Percentiles rank a stretch among this genome's conserved stretches.
Evolutionary conservation across 2,329 filamentous ascomycete genomes (phyloP).

Genomic region (Sarocladium kiliense): DNA sequence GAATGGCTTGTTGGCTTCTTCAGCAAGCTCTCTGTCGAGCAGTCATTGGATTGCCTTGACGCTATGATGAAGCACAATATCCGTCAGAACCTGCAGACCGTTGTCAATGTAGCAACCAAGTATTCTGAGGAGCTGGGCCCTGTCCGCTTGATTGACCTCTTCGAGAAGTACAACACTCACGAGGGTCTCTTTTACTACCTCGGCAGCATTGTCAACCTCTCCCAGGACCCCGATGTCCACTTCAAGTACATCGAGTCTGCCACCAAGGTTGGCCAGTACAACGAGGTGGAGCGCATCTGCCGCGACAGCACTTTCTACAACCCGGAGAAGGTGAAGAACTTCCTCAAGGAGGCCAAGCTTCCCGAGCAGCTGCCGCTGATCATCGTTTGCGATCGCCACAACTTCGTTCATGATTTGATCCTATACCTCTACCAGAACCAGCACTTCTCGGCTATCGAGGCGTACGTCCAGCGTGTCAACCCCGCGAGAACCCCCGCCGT

Average conservation of each 20-base stretch:
- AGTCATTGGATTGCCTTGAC: conserved; percentile 88
- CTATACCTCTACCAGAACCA: conserved; percentile 98
- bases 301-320: conserved; percentile 89
- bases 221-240: conserved; percentile 89
- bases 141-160: conserved; percentile 82
- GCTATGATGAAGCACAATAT: conserved; percentile 97
- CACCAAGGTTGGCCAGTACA: conserved; percentile 86
- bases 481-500: conserved; percentile 86
- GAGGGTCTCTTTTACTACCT: conserved; percentile 98
- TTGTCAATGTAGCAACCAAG: conserved; percentile 94
- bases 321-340: conserved; percentile 96
- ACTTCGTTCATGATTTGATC: conserved; percentile 95
- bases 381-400: conserved; percentile 98
- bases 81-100: conserved; percentile 90
- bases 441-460: conserved; percentile 97
- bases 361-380: conserved; percentile 93
- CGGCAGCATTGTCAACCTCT: conserved; percentile 95
- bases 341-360: conserved; percentile 91
- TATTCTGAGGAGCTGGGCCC: conserved; percentile 92
- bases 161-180: conserved; percentile 96
- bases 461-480: conserved; percentile 97
- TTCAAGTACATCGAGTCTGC: conserved; percentile 99
- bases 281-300: conserved; percentile 95
- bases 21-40: conserved; percentile 88
- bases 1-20: conserved; percentile 95